Evolutionary conservation across 257 asterid genomes (phyloP).

Genomic region (Osmanthus fragrans): DNA sequence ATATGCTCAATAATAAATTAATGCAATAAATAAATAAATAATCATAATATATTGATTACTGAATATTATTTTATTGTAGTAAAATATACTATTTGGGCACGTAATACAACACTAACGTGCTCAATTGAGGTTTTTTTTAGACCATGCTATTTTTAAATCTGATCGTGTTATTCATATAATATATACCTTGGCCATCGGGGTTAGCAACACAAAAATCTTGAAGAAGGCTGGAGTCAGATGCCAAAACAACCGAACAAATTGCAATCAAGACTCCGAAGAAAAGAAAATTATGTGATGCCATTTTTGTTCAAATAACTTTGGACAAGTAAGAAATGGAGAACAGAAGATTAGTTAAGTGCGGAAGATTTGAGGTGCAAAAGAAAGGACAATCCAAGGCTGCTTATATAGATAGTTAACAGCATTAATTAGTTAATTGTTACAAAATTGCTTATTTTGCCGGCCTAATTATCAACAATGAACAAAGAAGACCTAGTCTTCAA

Average conservation of each 20-base stretch:
- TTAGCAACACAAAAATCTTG: slow-evolving; percentile 54
- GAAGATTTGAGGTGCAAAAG: neutral
- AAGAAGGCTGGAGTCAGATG: slow-evolving; percentile 51
- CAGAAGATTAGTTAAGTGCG: neutral
- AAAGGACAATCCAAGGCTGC: neutral
- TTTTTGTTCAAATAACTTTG: neutral
- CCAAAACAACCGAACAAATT: slow-evolving; percentile 26
- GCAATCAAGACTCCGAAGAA: slow-evolving; percentile 21
- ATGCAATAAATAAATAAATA: too few relatives aligned
- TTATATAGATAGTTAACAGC: neutral
- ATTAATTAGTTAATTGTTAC: too few relatives aligned
- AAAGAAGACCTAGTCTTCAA: neutral
- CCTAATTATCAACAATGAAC: neutral
- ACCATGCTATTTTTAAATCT: too few relatives aligned
- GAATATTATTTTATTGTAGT: too few relatives aligned
- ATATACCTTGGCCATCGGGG: slow-evolving; percentile 32
- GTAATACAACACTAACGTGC: too few relatives aligned
- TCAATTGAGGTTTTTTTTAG: too few relatives aligned
- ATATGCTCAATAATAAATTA: too few relatives aligned
- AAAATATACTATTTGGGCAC: too few relatives aligned
- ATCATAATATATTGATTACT: too few relatives aligned
- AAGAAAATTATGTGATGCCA: slow-evolving; percentile 28
- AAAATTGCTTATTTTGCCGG: neutral
- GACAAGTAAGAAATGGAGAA: neutral
- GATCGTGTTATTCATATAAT: neutral